Base-by-base conservation (phyloP, 257 asterid species). In the Phtheirospermum japonicum region DNA sequence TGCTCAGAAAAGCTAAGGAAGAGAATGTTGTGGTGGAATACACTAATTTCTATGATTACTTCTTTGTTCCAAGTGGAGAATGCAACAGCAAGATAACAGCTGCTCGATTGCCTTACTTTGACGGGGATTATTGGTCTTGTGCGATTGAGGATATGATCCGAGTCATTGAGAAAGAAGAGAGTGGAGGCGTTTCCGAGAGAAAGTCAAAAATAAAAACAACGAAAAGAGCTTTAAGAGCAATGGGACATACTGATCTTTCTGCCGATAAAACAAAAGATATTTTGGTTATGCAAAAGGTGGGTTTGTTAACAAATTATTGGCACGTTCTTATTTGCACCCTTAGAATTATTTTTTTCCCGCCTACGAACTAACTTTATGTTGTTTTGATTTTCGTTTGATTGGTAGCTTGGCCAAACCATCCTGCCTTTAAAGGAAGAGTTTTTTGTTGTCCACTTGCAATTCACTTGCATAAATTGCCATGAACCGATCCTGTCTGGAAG, bases 61-160 rank as follows among this genome's bases (percentile, higher is more conserved):
- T 82, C 78, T 85, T 86, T 57, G 76, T 71, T 58, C 82, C 81
- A 1, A 73, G 61, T 63, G 84, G 66, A 69, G 72, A 78, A 32
- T 68, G 71, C 70, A 74, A 75, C 70, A 62, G 60, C 76, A 83
- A 81, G 78, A 68, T 83, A 68, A 82, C 88, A 59, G 86, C 84
- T 28, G 84, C 93, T 55, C 85, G 81, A 16, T 77, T 89, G 60
- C 96, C 96, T 61, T 82, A 84, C 64, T 83, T 89, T 56, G 90
- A 82, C 45, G 95, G 93, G 66, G 86, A 61, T 61, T 89, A 66
- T 69, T 89, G 95, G 93, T 78, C 88, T 19, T 67, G 75, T 63
- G 83, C 83, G 40, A 81, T 86, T 63, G 90, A 77, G 60, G 81
- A 77, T 36, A 69, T 69, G 56, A 46, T 72, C 57, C 71, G 57